Percentiles rank a stretch among this genome's conserved stretches.
phyloP scores from a whole-genome alignment of 345 rosid species.

The Brassica cretica region DNA sequence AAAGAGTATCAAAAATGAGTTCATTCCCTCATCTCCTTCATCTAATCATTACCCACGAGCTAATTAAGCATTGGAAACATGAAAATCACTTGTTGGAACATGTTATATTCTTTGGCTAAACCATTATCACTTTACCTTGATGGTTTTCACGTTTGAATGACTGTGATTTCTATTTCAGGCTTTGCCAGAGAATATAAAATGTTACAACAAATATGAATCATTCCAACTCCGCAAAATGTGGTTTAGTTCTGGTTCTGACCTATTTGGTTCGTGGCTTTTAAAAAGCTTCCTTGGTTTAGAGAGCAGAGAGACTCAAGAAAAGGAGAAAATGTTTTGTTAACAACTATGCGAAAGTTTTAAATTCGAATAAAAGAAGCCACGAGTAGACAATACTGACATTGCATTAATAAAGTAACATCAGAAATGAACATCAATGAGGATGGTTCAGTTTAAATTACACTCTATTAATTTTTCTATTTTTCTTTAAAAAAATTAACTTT shows the following conservation, averaged over 20 bases:
- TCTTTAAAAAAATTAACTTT: neutral
- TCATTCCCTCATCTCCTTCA: neutral
- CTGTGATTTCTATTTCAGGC: neutral
- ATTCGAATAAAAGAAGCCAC: conserved; percentile 13
- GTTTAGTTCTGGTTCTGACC: conserved; percentile 2
- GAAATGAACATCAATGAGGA: neutral
- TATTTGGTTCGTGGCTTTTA: conserved; percentile 2
- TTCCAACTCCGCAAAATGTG: conserved; percentile 1
- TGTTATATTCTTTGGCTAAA: too few relatives aligned
- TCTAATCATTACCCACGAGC: neutral
- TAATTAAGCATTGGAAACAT: neutral
- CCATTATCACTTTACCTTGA: neutral
- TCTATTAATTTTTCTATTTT: neutral
- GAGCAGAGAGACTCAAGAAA: conserved; percentile 3
- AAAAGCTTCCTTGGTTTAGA: neutral
- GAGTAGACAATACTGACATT: conserved; percentile 31
- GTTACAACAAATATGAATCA: neutral
- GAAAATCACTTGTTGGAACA: too few relatives aligned
- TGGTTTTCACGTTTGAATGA: neutral
- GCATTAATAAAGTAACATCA: conserved; percentile 5
- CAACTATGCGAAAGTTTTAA: neutral
- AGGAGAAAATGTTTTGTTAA: neutral
- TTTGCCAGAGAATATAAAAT: conserved; percentile 1
- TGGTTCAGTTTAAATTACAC: neutral
- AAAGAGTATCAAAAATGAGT: neutral